Percentiles rank a stretch among this genome's conserved stretches.
Evolutionary conservation across 2,329 filamentous ascomycete genomes (phyloP).

Genomic region (Fusarium nygamai): DNA sequence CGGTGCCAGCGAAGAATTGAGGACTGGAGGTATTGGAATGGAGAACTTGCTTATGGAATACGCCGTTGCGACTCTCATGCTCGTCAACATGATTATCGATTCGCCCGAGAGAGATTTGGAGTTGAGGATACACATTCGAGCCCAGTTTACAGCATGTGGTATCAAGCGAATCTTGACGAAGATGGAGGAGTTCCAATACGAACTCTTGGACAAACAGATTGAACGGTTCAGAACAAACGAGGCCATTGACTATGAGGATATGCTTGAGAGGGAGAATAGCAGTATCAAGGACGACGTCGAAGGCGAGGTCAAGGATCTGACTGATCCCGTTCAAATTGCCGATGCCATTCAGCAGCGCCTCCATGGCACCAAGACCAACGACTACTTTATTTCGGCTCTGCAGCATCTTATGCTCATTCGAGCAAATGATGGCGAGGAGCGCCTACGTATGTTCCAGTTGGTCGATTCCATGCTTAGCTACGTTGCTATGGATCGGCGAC

Average conservation of each 20-base stretch:
- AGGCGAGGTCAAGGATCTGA: slow-evolving; percentile 89
- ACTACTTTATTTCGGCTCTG: slow-evolving; percentile 95
- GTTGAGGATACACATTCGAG: slow-evolving; percentile 90
- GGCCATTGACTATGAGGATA: slow-evolving; percentile 97
- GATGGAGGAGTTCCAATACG: slow-evolving; percentile 99
- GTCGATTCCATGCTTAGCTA: slow-evolving; percentile 99
- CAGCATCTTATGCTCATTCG: slow-evolving; percentile 94
- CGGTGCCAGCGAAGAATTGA: slow-evolving; percentile 93
- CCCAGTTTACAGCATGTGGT: slow-evolving; percentile 94
- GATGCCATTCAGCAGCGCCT: slow-evolving; percentile 91
- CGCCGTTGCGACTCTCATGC: slow-evolving; percentile 89
- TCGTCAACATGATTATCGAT: slow-evolving; percentile 97
- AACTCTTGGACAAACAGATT: slow-evolving; percentile 97
- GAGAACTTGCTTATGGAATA: slow-evolving; percentile 99
- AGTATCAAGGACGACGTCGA: slow-evolving; percentile 90
- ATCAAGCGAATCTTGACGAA: slow-evolving; percentile 94
- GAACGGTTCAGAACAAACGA: slow-evolving; percentile 93
- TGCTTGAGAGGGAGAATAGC: slow-evolving; percentile 89
- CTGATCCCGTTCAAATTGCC: slow-evolving; percentile 90
- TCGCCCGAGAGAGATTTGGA: slow-evolving; percentile 89
- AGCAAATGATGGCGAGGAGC: slow-evolving; percentile 91
- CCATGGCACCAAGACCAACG: slow-evolving; percentile 83
- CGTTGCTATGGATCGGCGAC: slow-evolving; percentile 94
- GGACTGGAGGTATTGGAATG: slow-evolving; percentile 96
- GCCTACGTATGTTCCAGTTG: slow-evolving; percentile 94